A percentile compares a stretch with the other conserved stretches of the same genome.
Conservation (phyloP, 1,284 basidiomycete species). For the Trichosporon asahii region DNA sequence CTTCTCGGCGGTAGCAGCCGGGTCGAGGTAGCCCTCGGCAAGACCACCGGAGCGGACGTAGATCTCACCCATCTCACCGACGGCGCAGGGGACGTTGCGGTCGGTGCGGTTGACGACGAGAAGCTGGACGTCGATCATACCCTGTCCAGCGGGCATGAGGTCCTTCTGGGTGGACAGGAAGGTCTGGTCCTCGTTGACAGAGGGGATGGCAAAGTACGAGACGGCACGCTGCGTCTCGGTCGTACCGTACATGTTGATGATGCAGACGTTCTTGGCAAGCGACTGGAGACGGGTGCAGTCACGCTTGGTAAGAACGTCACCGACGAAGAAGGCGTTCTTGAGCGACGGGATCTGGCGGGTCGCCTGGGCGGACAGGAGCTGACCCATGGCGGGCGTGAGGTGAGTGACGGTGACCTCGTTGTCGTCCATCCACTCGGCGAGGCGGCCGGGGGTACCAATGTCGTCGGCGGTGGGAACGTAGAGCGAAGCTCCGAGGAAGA, state of each 20-base stretch:
- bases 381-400: conserved; percentile 98
- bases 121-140: conserved; percentile 97
- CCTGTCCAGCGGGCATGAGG: conserved; percentile 94
- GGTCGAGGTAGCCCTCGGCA: conserved; percentile 91
- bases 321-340: conserved; percentile 93
- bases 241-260: conserved; percentile 99
- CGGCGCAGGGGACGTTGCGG: conserved; percentile 79
- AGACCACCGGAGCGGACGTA: conserved; percentile 96
- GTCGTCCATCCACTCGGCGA: conserved; percentile 98
- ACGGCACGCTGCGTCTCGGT: conserved; percentile 99
- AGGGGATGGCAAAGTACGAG: conserved; percentile 92
- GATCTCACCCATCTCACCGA: conserved; percentile 98
- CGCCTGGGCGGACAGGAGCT: conserved; percentile 93
- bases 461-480: conserved; percentile 97
- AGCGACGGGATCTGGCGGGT: conserved; percentile 83
- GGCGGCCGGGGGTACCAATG: conserved; percentile 92
- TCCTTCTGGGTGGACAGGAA: conserved; percentile 96
- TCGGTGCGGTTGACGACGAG: conserved; percentile 95
- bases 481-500: conserved; percentile 94
- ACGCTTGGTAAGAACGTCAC: conserved; percentile 97
- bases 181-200: conserved; percentile 75
- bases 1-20: conserved; percentile 79
- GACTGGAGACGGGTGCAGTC: conserved; percentile 94
- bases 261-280: conserved; percentile 84
- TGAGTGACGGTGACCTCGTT: conserved; percentile 89